Evolutionary conservation across 257 asterid genomes (phyloP).

Genomic region (Orobanche coerulescens): DNA sequence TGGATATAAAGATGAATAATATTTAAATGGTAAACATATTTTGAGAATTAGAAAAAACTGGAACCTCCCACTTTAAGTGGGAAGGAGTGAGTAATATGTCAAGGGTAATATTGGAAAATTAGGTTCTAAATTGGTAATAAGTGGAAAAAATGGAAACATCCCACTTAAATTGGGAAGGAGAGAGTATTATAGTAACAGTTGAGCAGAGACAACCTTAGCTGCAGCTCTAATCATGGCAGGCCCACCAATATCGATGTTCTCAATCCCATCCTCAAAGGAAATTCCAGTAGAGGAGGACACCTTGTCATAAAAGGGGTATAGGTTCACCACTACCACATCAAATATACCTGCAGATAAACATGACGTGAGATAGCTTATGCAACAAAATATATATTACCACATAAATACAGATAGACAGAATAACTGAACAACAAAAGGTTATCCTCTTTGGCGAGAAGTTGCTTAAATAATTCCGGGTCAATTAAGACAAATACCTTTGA

Average conservation of each 20-base stretch:
- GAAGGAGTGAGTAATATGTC: too few relatives aligned
- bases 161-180: too few relatives aligned
- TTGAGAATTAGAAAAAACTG: too few relatives aligned
- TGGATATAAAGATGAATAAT: too few relatives aligned
- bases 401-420: not conserved
- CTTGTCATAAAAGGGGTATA: conserved; percentile 87
- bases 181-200: too few relatives aligned
- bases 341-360: conserved; percentile 58
- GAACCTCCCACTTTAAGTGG: too few relatives aligned
- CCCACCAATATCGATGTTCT: conserved; percentile 97
- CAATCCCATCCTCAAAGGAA: conserved; percentile 88
- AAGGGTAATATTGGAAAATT: too few relatives aligned
- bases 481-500: too few relatives aligned
- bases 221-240: conserved; percentile 99
- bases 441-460: not conserved
- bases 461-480: not conserved
- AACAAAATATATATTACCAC: conserved; percentile 15
- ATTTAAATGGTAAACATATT: too few relatives aligned
- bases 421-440: not conserved
- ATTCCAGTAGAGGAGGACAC: conserved; percentile 74
- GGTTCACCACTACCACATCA: conserved; percentile 94
- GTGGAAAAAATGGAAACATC: too few relatives aligned
- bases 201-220: conserved; percentile 59
- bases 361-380: conserved; percentile 10
- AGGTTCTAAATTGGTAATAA: too few relatives aligned